A percentile compares a stretch with the other conserved stretches of the same genome.
These are phyloP conservation scores for Linum trigynum DNA, from an alignment of 345 rosid species.

Conservation along the genomic window DNA sequence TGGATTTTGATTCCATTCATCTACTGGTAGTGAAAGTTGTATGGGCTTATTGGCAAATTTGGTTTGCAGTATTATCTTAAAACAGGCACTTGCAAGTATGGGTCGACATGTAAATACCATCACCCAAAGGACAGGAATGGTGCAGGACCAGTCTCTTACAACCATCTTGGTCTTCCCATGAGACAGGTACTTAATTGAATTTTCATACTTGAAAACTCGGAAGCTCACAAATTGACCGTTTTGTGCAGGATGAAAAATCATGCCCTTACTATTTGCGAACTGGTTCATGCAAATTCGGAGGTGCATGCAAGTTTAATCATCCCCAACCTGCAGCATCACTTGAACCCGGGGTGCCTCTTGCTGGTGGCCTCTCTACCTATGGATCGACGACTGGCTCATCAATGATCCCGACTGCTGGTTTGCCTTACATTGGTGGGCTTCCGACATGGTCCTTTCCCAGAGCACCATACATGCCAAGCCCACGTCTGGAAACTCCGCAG, in stretches of 20 bases:
- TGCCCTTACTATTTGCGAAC: slow-evolving; percentile 72
- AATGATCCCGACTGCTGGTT: slow-evolving; percentile 38
- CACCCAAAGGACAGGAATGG: slow-evolving; percentile 87
- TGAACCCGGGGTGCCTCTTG: slow-evolving; percentile 26
- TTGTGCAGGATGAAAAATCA: slow-evolving; percentile 58
- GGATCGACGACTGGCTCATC: slow-evolving; percentile 34
- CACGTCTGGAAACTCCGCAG: slow-evolving; percentile 41
- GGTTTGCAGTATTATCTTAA: slow-evolving; percentile 46
- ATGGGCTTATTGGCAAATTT: too few relatives aligned
- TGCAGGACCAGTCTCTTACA: slow-evolving; percentile 66
- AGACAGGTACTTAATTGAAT: slow-evolving; percentile 41
- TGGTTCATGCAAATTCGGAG: slow-evolving; percentile 68
- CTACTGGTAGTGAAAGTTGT: too few relatives aligned
- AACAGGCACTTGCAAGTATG: slow-evolving; percentile 86
- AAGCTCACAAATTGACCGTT: neutral
- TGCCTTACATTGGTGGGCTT: slow-evolving; percentile 46
- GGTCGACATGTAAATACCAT: slow-evolving; percentile 73
- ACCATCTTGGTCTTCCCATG: slow-evolving; percentile 64
- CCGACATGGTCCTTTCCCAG: slow-evolving; percentile 49
- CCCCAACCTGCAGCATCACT: slow-evolving; percentile 49
- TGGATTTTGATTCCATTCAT: too few relatives aligned
- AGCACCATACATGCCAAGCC: slow-evolving; percentile 38
- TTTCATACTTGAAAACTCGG: neutral
- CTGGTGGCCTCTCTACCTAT: slow-evolving; percentile 28
- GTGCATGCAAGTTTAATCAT: slow-evolving; percentile 78